phyloP scores from a whole-genome alignment of 345 rosid genomes.

The Erucastrum elatum region DNA sequence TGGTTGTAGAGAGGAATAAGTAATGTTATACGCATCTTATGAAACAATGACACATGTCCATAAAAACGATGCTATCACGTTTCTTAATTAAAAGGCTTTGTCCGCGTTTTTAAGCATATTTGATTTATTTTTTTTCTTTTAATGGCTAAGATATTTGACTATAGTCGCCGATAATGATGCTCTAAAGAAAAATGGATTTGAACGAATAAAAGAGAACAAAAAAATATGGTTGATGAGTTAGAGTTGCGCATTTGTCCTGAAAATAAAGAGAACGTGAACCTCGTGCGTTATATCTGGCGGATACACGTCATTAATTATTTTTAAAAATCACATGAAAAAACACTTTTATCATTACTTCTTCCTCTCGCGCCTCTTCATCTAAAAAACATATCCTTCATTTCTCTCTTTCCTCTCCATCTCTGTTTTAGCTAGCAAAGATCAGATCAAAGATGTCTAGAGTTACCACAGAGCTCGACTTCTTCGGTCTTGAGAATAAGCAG shows the following conservation, averaged over 20 bases:
- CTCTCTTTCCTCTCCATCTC: background rate
- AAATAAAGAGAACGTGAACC: background rate
- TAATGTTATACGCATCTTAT: background rate
- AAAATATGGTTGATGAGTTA: no score
- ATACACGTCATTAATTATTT: background rate
- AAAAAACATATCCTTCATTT: background rate
- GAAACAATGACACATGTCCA: no score
- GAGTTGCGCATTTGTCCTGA: background rate
- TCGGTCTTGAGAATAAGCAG: constrained; percentile 54
- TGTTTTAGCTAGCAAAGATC: background rate
- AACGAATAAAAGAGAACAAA: background rate
- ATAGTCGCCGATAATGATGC: no score
- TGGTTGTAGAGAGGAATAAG: background rate
- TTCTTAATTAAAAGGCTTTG: no score
- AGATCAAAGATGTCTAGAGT: constrained; percentile 49
- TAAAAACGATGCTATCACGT: no score
- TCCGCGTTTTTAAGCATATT: no score
- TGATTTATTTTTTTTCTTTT: no score
- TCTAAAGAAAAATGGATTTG: background rate
- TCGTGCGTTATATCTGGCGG: constrained; percentile 13
- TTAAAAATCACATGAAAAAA: constrained; percentile 24
- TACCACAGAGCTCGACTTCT: constrained; percentile 69
- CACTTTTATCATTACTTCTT: background rate
- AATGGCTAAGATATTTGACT: no score
- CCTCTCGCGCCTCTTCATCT: background rate